Base-by-base conservation (phyloP, 192 early-diverging fungal species). In the Hyaloraphidium curvatum region DNA sequence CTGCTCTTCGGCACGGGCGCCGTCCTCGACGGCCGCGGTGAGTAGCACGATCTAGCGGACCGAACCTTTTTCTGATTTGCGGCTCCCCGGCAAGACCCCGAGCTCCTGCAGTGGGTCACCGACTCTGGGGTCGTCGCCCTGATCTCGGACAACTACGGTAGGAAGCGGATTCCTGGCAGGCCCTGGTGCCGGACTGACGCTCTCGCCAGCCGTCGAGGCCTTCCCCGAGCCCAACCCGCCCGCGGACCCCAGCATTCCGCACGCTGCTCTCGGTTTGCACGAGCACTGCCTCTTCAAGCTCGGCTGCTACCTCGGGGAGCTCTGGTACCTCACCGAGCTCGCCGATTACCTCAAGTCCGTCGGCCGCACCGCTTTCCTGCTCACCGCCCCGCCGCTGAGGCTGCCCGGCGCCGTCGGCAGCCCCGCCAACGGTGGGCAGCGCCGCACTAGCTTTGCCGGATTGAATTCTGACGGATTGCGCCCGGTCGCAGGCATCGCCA, bases 241-340 rank as follows among this genome's bases (percentile, higher is more conserved):
- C 9, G 43, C 17, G 9, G 43, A 48, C 19, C 17, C 43, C 5
- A 25, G 17, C 5, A 25, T 9, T 11, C 43, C 43, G 5, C 43
- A 48, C 19, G 43, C 43, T 9, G 14, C 43, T 25, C 14, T 48
- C 17, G 17, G 17, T 25, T 25, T 48, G 23, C 43, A 48, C 43
- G 43, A 48, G 23, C 43, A 48, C 43, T 14, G 17, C 23, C 43
- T 48, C 7, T 48, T 48, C 19, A 11, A 25, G 7, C 17, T 48
- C 7, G 43, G 43, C 7, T 22, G 14, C 14, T 22, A 48, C 23
- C 19, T 48, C 5, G 43, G 43, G 43, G 43, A 48, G 43, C 14
- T 48, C 14, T 48, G 43, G 43, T 25, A 48, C 14, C 43, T 48
- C 43, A 48, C 43, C 9, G 43, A 48, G 43, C 43, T 48, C 25